Conservation (phyloP, 768 basidiomycete genomes). For the Lactifluus pinguis region DNA sequence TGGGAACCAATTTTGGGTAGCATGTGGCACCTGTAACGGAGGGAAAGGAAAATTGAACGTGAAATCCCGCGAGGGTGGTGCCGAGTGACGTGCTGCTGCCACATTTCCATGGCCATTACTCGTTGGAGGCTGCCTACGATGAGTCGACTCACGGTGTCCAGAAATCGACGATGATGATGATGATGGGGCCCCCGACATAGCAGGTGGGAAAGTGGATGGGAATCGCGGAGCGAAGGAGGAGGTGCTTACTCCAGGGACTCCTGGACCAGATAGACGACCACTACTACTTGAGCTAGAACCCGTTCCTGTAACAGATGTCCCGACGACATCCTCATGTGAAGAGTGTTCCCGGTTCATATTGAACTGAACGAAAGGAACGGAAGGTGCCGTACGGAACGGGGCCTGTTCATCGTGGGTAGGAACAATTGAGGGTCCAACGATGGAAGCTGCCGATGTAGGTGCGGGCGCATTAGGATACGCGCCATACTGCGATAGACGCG, state of each 20-base stretch:
- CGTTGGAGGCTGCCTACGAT: not conserved
- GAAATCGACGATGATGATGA: not conserved
- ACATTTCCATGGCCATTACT: not conserved
- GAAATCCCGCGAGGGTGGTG: slow-evolving; percentile 7
- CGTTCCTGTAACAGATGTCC: not conserved
- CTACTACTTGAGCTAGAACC: not conserved
- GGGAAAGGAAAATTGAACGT: slow-evolving; percentile 15
- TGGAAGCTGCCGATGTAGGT: slow-evolving; percentile 27
- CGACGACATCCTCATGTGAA: not conserved
- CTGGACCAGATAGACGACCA: slow-evolving; percentile 14
- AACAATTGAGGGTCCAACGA: slow-evolving; percentile 19
- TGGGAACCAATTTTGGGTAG: not conserved
- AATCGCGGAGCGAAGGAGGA: not conserved
- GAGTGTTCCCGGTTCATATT: not conserved
- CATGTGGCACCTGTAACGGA: slow-evolving; percentile 9
- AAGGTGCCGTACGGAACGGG: slow-evolving; percentile 4
- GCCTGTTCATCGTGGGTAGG: slow-evolving; percentile 10
- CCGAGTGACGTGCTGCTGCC: not conserved
- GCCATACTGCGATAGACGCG: slow-evolving; percentile 53
- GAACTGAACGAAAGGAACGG: slow-evolving; percentile 5
- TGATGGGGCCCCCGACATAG: not conserved
- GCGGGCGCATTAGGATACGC: slow-evolving; percentile 44
- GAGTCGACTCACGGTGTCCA: not conserved
- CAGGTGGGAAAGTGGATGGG: not conserved
- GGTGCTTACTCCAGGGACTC: slow-evolving; percentile 16